Evolutionary conservation across 176 grass and related monocot genomes (phyloP), one percentile per base, ranked within the genome.

Genomic region (Zoysia japonica): DNA sequence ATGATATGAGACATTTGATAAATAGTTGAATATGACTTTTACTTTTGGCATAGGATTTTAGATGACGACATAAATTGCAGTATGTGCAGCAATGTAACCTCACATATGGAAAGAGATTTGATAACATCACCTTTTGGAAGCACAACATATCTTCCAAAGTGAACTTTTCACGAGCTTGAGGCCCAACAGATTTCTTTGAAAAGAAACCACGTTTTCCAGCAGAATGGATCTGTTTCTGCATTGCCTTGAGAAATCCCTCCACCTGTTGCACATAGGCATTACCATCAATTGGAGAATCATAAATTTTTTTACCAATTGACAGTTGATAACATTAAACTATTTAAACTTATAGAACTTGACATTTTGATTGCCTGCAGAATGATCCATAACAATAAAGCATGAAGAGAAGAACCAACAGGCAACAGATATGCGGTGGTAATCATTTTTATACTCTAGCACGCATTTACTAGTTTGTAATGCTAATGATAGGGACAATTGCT

Each of bases 111-210:
- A 74, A 59, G 36, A 62, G 65, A 35, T 42, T 60, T 61, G 44
- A 78, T n/a, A 74, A 4, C 64, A 68, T 76, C 73, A 99, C 96
- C 96, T 90, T 99, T 88, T 99, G 96, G 84, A 99, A 99, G 72
- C 96, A 99, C 51, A 99, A 43, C 96, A 99, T 99, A 84, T 99
- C 92, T 77, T 99, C 96, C 65, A 99, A 87, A 36, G 92, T 99
- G 80, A 95, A 96, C 72, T 96, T 99, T 85, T 96, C 92, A 84
- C 90, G 92, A 91, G 86, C 69, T 83, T 99, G 92, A 10, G 84
- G 90, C 36, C 96, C 92, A 47, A 91, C 82, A 70, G 96, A 89
- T 86, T 99, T 99, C 78, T 99, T 99, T 71, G 88, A 91, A 54
- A 99, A 99, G 65, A 99, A 99, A 1, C 92, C 88, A 77, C 96